A percentile compares a stretch with the other conserved stretches of the same genome.
Conservation (phyloP, 345 rosid genomes). For the Salix arbutifolia region DNA sequence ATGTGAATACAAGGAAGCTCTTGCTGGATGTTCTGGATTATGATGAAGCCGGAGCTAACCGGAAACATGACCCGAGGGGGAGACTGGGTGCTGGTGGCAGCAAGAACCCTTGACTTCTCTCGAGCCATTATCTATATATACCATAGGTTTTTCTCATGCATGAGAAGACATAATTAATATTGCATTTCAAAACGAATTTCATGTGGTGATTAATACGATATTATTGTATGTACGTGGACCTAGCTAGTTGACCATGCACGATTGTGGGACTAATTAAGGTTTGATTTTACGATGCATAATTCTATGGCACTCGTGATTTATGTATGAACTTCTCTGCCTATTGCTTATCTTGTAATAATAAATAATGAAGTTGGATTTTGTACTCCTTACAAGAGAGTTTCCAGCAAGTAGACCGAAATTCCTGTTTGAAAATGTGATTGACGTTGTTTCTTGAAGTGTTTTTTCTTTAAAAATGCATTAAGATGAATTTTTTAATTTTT, state of each 20-base stretch:
- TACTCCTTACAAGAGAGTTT: neutral
- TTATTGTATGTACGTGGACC: neutral
- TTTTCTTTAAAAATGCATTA: no score
- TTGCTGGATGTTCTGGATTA: constrained; percentile 49
- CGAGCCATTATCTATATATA: neutral
- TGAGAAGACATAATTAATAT: neutral
- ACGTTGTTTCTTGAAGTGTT: fast-evolving
- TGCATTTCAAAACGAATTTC: neutral
- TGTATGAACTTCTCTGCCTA: neutral
- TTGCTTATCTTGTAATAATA: neutral
- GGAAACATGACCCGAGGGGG: constrained; percentile 54
- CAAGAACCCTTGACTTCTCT: neutral
- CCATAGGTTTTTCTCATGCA: neutral
- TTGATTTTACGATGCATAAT: neutral
- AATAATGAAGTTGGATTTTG: neutral
- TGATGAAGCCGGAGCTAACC: constrained; percentile 58
- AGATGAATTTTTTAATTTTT: no score
- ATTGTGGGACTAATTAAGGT: neutral
- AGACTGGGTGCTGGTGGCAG: neutral
- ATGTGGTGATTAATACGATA: neutral
- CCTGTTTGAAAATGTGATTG: fast-evolving
- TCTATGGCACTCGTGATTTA: neutral
- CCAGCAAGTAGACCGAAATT: neutral
- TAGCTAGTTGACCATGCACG: neutral
- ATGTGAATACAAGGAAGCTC: constrained; percentile 44